Conservation (phyloP, 257 asterid genomes). For the Marsdenia floribunda region DNA sequence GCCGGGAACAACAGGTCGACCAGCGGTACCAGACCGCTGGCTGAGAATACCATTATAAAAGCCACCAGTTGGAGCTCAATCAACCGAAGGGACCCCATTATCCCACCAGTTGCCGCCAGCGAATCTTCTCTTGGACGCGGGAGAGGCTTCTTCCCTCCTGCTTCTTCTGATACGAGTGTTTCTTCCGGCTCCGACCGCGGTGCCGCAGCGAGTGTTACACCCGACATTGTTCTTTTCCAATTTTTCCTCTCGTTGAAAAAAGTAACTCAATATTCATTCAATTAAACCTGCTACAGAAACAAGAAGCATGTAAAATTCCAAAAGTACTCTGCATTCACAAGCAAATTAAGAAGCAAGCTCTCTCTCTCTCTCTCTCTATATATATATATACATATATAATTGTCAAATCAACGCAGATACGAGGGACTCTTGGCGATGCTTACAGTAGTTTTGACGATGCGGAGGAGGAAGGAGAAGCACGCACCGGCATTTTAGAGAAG, state of each 20-base stretch:
- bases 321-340: too few relatives aligned
- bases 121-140: slow-evolving; percentile 4
- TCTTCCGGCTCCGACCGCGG: slow-evolving; percentile 29
- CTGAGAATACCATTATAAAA: slow-evolving; percentile 82
- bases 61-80: slow-evolving; percentile 86
- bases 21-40: slow-evolving; percentile 72
- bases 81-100: slow-evolving; percentile 87
- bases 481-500: too few relatives aligned
- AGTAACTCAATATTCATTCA: too few relatives aligned
- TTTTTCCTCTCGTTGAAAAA: neutral
- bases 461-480: too few relatives aligned
- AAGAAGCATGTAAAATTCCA: too few relatives aligned
- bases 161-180: slow-evolving; percentile 1
- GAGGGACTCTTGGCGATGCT: too few relatives aligned
- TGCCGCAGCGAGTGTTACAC: slow-evolving; percentile 49
- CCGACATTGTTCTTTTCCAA: slow-evolving; percentile 36
- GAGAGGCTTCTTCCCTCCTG: slow-evolving; percentile 5
- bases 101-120: slow-evolving; percentile 25
- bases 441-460: too few relatives aligned
- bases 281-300: too few relatives aligned
- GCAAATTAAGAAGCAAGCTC: too few relatives aligned
- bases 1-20: slow-evolving; percentile 72
- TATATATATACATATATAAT: too few relatives aligned
- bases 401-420: too few relatives aligned
- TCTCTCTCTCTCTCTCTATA: too few relatives aligned